These are phyloP conservation scores for Aspergillus tubingensis DNA, from an alignment of 2,329 filamentous ascomycete genomes.

Conservation along the genomic window DNA sequence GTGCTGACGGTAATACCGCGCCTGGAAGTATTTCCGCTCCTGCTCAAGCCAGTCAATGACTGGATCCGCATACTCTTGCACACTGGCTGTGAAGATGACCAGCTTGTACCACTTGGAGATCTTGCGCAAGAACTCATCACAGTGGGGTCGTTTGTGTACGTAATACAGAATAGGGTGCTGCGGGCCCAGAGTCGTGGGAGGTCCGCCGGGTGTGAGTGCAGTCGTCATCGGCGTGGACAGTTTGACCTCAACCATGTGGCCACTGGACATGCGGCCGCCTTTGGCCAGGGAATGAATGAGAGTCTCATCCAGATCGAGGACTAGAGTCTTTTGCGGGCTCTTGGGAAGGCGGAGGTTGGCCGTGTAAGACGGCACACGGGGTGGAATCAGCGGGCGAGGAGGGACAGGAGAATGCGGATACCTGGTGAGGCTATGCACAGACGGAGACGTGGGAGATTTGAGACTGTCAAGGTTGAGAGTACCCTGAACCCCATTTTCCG, in stretches of 20 bases:
- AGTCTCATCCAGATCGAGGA: slow-evolving; percentile 94
- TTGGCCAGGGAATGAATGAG: slow-evolving; percentile 98
- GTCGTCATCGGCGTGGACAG: slow-evolving; percentile 53
- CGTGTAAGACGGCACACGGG: slow-evolving; percentile 84
- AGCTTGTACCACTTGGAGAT: slow-evolving; percentile 98
- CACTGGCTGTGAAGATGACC: slow-evolving; percentile 93
- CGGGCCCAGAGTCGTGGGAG: slow-evolving; percentile 69
- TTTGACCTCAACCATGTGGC: slow-evolving; percentile 98
- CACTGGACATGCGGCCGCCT: slow-evolving; percentile 90
- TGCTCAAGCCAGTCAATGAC: slow-evolving; percentile 98
- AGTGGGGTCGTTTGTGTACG: slow-evolving; percentile 95
- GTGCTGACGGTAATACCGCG: slow-evolving; percentile 92
- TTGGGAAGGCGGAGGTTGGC: slow-evolving; percentile 44
- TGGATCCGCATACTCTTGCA: slow-evolving; percentile 97
- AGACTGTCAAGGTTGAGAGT: slow-evolving; percentile 73
- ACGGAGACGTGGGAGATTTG: slow-evolving; percentile 89
- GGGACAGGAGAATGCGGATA: slow-evolving; percentile 90
- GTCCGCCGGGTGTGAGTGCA: slow-evolving; percentile 50
- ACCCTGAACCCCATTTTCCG: slow-evolving; percentile 33
- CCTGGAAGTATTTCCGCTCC: slow-evolving; percentile 94
- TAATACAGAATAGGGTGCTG: slow-evolving; percentile 98
- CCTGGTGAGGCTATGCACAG: slow-evolving; percentile 70
- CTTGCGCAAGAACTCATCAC: slow-evolving; percentile 93
- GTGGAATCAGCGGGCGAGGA: slow-evolving; percentile 84
- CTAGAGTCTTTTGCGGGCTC: slow-evolving; percentile 83